These are phyloP conservation scores for Trametes cinnabarina DNA, from an alignment of 768 basidiomycete genomes.

Conservation along the genomic window DNA sequence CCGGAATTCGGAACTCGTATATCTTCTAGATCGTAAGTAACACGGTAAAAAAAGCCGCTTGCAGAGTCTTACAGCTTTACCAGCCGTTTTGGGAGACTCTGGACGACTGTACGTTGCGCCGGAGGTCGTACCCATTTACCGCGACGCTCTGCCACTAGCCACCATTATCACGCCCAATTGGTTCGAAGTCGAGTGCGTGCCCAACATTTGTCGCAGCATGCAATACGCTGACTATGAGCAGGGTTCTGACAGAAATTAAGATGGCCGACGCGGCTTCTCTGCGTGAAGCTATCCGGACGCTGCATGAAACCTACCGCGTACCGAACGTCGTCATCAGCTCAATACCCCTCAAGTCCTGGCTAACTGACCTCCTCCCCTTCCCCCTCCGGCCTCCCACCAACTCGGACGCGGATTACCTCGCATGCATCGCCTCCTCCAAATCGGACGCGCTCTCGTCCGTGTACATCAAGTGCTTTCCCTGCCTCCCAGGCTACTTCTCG, in stretches of 20 bases:
- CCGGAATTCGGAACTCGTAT: constrained; percentile 62
- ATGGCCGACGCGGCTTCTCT: constrained; percentile 70
- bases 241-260: constrained; percentile 70
- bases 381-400: constrained; percentile 34
- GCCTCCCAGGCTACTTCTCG: constrained; percentile 88
- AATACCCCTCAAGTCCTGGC: constrained; percentile 66
- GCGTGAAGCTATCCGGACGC: constrained; percentile 59
- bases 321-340: constrained; percentile 92
- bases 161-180: constrained; percentile 97
- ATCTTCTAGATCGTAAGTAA: constrained; percentile 86
- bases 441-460: constrained; percentile 42
- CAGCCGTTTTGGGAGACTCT: constrained; percentile 94
- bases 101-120: constrained; percentile 85
- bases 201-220: background rate
- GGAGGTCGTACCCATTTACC: constrained; percentile 86
- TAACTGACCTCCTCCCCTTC: constrained; percentile 52
- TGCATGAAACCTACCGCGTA: constrained; percentile 76
- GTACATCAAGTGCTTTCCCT: constrained; percentile 69
- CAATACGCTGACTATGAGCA: constrained; percentile 35
- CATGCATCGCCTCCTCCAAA: constrained; percentile 70
- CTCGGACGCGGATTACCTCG: constrained; percentile 48
- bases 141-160: constrained; percentile 72
- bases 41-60: no score
- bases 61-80: background rate
- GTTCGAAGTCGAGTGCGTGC: constrained; percentile 90